phyloP scores from a whole-genome alignment of 164 flowering plant genomes.

The Macadamia integrifolia region DNA sequence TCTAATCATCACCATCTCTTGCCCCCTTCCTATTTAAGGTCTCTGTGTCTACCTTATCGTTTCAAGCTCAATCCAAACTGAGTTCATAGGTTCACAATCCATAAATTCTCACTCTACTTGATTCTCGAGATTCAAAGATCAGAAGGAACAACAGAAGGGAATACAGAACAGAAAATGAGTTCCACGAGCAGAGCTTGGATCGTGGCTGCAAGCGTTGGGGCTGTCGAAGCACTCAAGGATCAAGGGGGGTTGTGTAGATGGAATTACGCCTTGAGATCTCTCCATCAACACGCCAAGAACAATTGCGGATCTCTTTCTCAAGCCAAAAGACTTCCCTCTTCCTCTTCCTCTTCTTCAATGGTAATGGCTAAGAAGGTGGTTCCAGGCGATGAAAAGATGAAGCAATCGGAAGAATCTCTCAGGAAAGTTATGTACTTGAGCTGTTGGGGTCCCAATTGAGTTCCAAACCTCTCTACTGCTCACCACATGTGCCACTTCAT shows the following conservation, averaged over 20 bases:
- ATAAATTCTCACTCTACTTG: too few species aligned
- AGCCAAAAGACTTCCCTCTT: conserved; percentile 8
- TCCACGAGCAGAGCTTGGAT: conserved; percentile 19
- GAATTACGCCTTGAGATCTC: conserved; percentile 13
- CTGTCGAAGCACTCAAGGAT: conserved; percentile 18
- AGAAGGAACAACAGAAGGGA: not conserved
- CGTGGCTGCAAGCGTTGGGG: conserved; percentile 19
- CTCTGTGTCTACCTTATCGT: too few species aligned
- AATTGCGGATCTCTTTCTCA: conserved; percentile 8
- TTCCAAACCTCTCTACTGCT: not conserved
- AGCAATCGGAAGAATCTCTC: conserved; percentile 9
- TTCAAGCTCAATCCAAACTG: too few species aligned
- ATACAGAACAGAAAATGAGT: conserved; percentile 4
- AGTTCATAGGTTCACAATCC: too few species aligned
- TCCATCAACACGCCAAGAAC: conserved; percentile 13
- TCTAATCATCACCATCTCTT: not conserved
- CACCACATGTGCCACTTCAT: not conserved
- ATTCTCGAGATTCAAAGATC: too few species aligned
- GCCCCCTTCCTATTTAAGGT: too few species aligned
- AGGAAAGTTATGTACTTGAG: too few species aligned
- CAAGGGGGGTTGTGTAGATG: conserved; percentile 16
- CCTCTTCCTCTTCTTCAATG: not conserved
- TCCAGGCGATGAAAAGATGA: not conserved
- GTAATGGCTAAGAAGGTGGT: not conserved
- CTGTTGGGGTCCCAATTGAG: conserved; percentile 15